Evolutionary conservation across 225 moss, liverwort and hornwort genomes (phyloP).

Genomic region (Climacium dendroides): DNA sequence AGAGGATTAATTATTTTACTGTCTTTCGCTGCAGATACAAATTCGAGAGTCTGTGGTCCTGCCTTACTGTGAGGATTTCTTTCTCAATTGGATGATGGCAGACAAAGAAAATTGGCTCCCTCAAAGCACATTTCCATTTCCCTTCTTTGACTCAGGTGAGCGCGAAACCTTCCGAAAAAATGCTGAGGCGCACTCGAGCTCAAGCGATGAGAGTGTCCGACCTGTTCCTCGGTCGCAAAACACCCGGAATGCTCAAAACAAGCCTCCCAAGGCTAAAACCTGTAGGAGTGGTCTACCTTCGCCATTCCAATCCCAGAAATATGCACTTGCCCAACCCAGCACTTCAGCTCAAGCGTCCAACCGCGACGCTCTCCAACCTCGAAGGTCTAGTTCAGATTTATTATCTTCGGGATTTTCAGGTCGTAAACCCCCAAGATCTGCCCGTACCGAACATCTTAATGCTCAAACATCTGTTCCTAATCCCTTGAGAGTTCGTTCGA

Average conservation of each 20-base stretch:
- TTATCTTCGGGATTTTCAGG: not conserved
- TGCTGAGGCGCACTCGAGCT: not conserved
- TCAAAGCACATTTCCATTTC: slow-evolving; percentile 41
- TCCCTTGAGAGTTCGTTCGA: not conserved
- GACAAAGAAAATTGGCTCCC: slow-evolving; percentile 69
- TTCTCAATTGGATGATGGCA: slow-evolving; percentile 72
- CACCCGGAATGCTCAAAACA: not conserved
- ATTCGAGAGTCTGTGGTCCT: slow-evolving; percentile 69
- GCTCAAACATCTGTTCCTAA: not conserved
- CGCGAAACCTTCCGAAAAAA: not conserved
- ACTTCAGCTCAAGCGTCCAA: not conserved
- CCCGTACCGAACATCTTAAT: not conserved
- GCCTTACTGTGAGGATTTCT: slow-evolving; percentile 65
- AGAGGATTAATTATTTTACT: not conserved
- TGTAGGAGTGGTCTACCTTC: not conserved
- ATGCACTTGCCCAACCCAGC: not conserved
- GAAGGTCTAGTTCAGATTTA: not conserved
- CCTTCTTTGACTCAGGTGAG: slow-evolving; percentile 43
- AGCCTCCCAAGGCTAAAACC: not conserved
- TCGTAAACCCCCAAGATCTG: not conserved
- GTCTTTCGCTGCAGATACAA: slow-evolving; percentile 36
- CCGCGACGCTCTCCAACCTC: not conserved
- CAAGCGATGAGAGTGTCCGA: slow-evolving; percentile 10
- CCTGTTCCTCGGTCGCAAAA: not conserved
- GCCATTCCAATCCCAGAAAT: not conserved